These are phyloP conservation scores for Eucalyptus sideroxylon DNA, from an alignment of 345 rosid species.

Conservation along the genomic window DNA sequence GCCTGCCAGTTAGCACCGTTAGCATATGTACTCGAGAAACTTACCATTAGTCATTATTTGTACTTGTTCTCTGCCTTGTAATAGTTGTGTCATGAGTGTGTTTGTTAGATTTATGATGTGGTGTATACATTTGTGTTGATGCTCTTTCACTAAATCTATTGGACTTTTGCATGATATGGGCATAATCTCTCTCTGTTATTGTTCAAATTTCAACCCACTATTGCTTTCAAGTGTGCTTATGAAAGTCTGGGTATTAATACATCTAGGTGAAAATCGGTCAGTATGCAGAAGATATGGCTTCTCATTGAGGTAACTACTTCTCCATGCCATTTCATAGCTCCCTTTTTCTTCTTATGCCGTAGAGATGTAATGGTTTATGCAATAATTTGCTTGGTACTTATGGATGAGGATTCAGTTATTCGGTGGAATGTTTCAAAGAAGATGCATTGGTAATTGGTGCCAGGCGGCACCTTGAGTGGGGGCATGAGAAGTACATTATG, in stretches of 20 bases:
- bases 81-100: neutral
- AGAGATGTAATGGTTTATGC: neutral
- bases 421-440: slow-evolving; percentile 53
- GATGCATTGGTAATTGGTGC: slow-evolving; percentile 85
- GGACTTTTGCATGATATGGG: too few relatives aligned
- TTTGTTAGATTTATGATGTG: neutral
- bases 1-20: neutral
- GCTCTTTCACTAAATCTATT: too few relatives aligned
- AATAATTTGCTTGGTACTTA: slow-evolving; percentile 38
- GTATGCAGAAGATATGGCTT: slow-evolving; percentile 94
- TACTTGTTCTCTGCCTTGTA: neutral
- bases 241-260: neutral
- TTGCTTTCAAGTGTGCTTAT: too few relatives aligned
- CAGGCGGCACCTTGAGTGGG: slow-evolving; percentile 78
- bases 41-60: neutral
- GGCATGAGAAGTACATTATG: slow-evolving; percentile 88
- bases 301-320: slow-evolving; percentile 55
- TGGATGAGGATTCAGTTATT: slow-evolving; percentile 57
- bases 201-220: too few relatives aligned
- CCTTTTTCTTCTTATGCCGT: neutral
- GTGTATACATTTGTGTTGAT: neutral
- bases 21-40: neutral
- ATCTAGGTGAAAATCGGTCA: slow-evolving; percentile 83
- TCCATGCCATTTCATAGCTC: neutral
- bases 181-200: too few relatives aligned